Evolutionary conservation across 2,329 filamentous ascomycete species (phyloP).

Genomic region (Pestalotiopsis sp.): DNA sequence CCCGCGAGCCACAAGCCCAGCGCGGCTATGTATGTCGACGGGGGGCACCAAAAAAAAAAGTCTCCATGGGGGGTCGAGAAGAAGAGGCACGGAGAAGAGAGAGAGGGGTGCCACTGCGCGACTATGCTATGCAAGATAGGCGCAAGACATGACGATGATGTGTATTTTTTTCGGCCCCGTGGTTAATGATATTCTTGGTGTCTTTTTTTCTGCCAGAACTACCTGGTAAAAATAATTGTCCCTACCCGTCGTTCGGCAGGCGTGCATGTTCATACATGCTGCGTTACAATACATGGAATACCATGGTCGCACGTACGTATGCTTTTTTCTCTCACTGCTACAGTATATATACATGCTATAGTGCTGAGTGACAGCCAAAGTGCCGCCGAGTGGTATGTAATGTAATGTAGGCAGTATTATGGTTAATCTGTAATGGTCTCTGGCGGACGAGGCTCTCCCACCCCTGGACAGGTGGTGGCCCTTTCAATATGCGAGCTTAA

Average conservation of each 20-base stretch:
- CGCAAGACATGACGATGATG: slow-evolving; percentile 6
- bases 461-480: background rate
- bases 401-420: background rate
- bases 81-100: background rate
- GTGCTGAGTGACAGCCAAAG: too few relatives aligned
- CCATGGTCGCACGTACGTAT: too few relatives aligned
- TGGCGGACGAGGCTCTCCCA: background rate
- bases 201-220: too few relatives aligned
- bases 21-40: background rate
- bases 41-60: background rate
- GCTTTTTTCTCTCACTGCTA: too few relatives aligned
- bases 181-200: too few relatives aligned
- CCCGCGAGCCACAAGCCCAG: slow-evolving; percentile 8
- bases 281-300: too few relatives aligned
- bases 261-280: background rate
- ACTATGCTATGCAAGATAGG: slow-evolving; percentile 8
- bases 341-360: too few relatives aligned
- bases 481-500: slow-evolving; percentile 4
- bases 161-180: background rate
- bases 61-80: background rate
- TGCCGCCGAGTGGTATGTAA: too few relatives aligned
- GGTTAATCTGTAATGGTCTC: background rate
- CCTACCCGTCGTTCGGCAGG: background rate
- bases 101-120: background rate
- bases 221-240: background rate